Evolutionary conservation across 2,329 filamentous ascomycete species (phyloP).

Genomic region (Botrytis hyacinthi): DNA sequence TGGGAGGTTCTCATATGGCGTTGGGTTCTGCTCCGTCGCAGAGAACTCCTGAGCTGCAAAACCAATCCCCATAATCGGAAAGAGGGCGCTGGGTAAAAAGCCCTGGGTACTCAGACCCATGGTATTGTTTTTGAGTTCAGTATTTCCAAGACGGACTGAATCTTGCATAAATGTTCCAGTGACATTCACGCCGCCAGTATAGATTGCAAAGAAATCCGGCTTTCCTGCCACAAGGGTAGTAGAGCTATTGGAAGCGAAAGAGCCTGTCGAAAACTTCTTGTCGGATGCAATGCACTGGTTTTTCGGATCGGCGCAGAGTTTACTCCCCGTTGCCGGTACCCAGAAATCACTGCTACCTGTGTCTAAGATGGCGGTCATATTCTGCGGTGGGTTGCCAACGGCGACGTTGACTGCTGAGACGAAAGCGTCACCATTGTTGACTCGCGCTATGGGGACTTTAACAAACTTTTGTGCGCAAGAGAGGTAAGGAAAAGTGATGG

Average conservation of each 20-base stretch:
- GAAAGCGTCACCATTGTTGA: neutral
- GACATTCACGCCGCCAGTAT: neutral
- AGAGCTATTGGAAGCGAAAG: neutral
- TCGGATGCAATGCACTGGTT: neutral
- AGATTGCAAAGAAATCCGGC: neutral
- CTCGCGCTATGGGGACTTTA: neutral
- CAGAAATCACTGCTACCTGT: neutral
- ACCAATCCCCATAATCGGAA: neutral
- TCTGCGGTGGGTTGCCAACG: neutral
- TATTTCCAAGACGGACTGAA: neutral
- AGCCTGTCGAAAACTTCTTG: neutral
- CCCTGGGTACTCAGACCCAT: neutral
- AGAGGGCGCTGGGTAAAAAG: neutral
- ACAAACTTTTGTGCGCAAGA: neutral
- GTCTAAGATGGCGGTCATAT: neutral
- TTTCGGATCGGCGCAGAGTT: neutral
- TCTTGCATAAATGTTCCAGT: neutral
- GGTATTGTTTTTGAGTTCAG: neutral
- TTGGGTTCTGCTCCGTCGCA: neutral
- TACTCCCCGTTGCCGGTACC: neutral
- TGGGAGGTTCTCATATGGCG: neutral
- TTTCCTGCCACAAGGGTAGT: neutral
- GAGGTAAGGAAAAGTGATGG: neutral
- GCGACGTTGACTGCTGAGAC: neutral
- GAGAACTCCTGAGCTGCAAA: neutral